These are phyloP conservation scores for Bipolaris sorokiniana DNA, from an alignment of 2,329 filamentous ascomycete species.

Conservation along the genomic window DNA sequence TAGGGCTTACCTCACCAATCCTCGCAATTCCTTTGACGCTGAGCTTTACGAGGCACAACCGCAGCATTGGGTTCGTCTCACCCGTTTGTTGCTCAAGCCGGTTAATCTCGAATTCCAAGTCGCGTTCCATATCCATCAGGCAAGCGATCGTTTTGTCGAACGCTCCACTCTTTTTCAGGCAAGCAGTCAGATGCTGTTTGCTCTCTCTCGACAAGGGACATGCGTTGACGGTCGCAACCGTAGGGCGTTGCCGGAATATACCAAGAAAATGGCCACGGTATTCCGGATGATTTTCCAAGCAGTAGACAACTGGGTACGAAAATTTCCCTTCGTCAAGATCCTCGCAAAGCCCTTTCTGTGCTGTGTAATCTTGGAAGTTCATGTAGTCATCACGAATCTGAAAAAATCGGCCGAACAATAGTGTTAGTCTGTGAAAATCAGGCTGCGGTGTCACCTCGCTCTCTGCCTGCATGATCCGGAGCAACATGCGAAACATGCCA, in stretches of 20 bases:
- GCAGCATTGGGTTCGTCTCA: conserved; percentile 2
- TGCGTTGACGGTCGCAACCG: neutral
- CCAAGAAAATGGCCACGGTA: conserved; percentile 4
- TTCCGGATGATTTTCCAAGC: conserved; percentile 1
- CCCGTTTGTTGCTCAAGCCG: conserved; percentile 1
- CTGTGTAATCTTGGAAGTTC: conserved; percentile 75
- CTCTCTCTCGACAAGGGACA: neutral
- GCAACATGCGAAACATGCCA: neutral
- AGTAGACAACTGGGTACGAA: neutral
- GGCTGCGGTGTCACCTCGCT: neutral
- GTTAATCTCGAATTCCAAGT: neutral
- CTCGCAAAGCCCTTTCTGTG: conserved; percentile 89
- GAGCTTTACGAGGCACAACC: conserved; percentile 5
- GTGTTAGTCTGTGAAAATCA: neutral
- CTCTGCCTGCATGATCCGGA: neutral
- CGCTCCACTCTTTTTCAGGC: conserved; percentile 2
- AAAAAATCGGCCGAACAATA: conserved; percentile 73
- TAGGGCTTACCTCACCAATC: neutral
- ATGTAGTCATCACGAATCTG: conserved; percentile 90
- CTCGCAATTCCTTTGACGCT: conserved; percentile 2
- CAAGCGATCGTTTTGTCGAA: conserved; percentile 4
- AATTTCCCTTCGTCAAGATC: conserved; percentile 75
- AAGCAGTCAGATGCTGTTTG: conserved; percentile 1
- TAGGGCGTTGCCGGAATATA: conserved; percentile 2
- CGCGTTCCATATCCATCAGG: conserved; percentile 3